Evolutionary conservation across 345 rosid species (phyloP).

Genomic region (Salix suchowensis): DNA sequence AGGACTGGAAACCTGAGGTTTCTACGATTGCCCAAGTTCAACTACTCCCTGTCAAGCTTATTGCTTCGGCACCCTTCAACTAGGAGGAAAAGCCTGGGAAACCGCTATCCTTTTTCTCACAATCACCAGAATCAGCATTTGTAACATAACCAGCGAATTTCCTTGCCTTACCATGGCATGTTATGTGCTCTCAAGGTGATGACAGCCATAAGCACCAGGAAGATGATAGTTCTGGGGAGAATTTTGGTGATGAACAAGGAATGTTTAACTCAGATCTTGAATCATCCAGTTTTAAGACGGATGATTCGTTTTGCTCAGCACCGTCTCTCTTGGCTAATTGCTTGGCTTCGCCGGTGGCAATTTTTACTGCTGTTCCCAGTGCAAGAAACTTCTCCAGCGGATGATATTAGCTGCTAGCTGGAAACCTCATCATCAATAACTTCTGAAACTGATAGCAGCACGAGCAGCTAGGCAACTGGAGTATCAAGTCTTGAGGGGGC

Average conservation of each 20-base stretch:
- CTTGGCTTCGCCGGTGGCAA: slow-evolving; percentile 21
- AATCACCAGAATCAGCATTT: slow-evolving; percentile 5
- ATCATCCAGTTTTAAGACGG: slow-evolving; percentile 37
- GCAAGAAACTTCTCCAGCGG: slow-evolving; percentile 17
- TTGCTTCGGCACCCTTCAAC: slow-evolving; percentile 61
- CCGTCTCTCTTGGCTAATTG: slow-evolving; percentile 48
- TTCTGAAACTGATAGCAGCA: slow-evolving; percentile 58
- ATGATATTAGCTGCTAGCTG: slow-evolving; percentile 19
- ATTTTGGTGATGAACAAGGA: slow-evolving; percentile 5
- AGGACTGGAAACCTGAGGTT: slow-evolving; percentile 54
- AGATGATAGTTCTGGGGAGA: slow-evolving; percentile 13
- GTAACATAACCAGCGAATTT: slow-evolving; percentile 18
- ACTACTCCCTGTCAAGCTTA: slow-evolving; percentile 51
- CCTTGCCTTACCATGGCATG: slow-evolving; percentile 31
- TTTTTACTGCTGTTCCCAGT: slow-evolving; percentile 46
- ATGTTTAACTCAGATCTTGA: slow-evolving; percentile 26
- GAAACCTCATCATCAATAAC: slow-evolving; percentile 45
- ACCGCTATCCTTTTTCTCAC: slow-evolving; percentile 40
- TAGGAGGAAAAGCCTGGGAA: slow-evolving; percentile 82
- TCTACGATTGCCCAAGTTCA: slow-evolving; percentile 28
- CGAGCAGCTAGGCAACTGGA: slow-evolving; percentile 64
- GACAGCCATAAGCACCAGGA: slow-evolving; percentile 6
- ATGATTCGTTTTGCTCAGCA: slow-evolving; percentile 55
- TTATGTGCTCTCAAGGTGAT: slow-evolving; percentile 19
- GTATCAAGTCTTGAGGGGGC: slow-evolving; percentile 60